Evolutionary conservation across 2,329 filamentous ascomycete genomes (phyloP).

Genomic region (Aspergillus sclerotialis): DNA sequence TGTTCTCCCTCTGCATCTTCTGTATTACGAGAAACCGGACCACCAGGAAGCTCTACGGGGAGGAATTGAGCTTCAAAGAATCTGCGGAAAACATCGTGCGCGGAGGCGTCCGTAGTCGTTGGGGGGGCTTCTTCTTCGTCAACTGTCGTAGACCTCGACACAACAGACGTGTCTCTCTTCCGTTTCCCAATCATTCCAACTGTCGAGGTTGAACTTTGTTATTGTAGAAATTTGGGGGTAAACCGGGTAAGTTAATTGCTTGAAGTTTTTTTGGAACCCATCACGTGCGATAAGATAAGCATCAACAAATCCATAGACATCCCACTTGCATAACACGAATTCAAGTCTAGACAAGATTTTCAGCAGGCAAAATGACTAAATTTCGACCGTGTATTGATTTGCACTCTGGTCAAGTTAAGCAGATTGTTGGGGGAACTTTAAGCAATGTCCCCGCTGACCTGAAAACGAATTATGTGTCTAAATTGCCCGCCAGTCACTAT

Average conservation of each 20-base stretch:
- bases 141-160: constrained; percentile 15
- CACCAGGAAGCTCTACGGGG: constrained; percentile 49
- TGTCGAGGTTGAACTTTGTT: constrained; percentile 2
- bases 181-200: constrained; percentile 40
- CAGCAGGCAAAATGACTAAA: constrained; percentile 62
- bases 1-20: background rate
- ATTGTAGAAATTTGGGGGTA: background rate
- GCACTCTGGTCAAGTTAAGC: constrained; percentile 95
- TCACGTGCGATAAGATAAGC: constrained; percentile 36
- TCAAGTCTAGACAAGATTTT: constrained; percentile 4
- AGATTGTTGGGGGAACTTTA: constrained; percentile 93
- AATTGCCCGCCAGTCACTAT: constrained; percentile 73
- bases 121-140: constrained; percentile 16
- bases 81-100: constrained; percentile 69
- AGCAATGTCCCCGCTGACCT: constrained; percentile 59
- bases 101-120: constrained; percentile 40
- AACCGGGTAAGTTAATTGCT: background rate
- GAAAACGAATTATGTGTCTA: constrained; percentile 88
- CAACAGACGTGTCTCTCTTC: constrained; percentile 37
- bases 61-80: constrained; percentile 87
- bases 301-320: constrained; percentile 10
- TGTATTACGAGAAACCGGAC: constrained; percentile 1
- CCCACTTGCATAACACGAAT: constrained; percentile 6
- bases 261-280: constrained; percentile 14
- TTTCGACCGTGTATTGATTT: constrained; percentile 97